Evolutionary conservation across 2,329 filamentous ascomycete species (phyloP), one percentile per base, ranked within the genome.

Genomic region (Talaromyces marneffei): DNA sequence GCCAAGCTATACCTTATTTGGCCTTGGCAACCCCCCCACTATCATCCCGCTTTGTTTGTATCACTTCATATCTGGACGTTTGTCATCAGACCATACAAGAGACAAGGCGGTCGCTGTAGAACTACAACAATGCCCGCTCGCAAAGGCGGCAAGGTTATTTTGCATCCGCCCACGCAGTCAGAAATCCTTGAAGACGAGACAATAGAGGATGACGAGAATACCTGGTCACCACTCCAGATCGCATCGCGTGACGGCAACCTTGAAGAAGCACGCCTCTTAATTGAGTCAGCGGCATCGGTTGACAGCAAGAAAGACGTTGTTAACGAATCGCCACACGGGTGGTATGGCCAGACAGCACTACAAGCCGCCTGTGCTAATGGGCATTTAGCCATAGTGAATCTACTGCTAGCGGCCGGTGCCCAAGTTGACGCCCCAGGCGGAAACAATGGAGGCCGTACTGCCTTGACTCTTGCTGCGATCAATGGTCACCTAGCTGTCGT

Each of bases 371-470:
- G 74, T 7, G 66, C 70, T 44, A 67, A 65, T 27, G 75, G 75
- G 3, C 69, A 77, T 40, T 59, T 72, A 1, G 69, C 70, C 6
- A 65, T 75, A n/a, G 73, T 77, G 8, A 64, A 74, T n/a, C 68
- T 67, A 50, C 64, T 79, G 1, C 65, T 78, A 3, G 68, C 72
- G 40, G 27, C 54, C 12, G 64, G 64, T 16, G 65, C 61, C 3
- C 23, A 65, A 18, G 37, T 65, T 16, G 55, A 66, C 62, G 60
- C 58, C 16, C 55, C 63, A 42, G 62, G 54, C 27, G 62, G 57
- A 20, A 61, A 61, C 37, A 61, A 63, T n/a, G 62, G 37, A 39
- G 68, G 68, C 9, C 50, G 65, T 37, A 65, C 64, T 4, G 65
- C 67, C 1, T 35, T 69, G 18, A 62, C 66, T 16, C 57, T 62